phyloP scores from a whole-genome alignment of 2,329 filamentous ascomycete genomes.

The Scedosporium aurantiacum region DNA sequence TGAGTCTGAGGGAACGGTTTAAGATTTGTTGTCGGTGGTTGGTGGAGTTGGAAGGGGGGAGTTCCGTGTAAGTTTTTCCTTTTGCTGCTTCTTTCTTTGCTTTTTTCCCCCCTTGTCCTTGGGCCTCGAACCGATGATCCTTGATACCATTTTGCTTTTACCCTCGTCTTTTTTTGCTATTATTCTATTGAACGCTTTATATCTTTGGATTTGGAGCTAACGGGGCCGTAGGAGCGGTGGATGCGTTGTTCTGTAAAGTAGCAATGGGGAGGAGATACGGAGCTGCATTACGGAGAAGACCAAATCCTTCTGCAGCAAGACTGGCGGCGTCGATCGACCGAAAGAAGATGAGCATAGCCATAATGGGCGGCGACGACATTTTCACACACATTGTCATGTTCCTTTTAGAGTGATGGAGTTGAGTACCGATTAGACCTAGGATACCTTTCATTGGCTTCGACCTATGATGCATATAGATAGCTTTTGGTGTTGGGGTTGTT shows the following conservation, averaged over 20 bases:
- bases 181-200: no score
- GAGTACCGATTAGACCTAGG: neutral
- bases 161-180: neutral
- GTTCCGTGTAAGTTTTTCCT: conserved; percentile 40
- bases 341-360: no score
- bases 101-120: neutral
- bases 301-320: no score
- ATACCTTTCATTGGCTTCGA: neutral
- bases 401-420: no score
- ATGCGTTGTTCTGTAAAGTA: neutral
- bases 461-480: neutral
- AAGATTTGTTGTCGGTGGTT: conserved; percentile 80
- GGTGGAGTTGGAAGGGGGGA: conserved; percentile 57
- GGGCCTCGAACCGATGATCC: neutral
- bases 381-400: no score
- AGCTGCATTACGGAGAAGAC: no score
- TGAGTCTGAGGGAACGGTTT: conserved; percentile 66
- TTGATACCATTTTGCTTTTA: neutral
- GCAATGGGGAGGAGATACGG: neutral
- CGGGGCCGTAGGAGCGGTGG: neutral
- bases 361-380: no score
- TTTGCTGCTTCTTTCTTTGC: neutral
- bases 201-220: neutral
- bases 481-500: neutral
- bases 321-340: no score